These are phyloP conservation scores for Brassica incana DNA, from an alignment of 345 rosid species.

Conservation along the genomic window DNA sequence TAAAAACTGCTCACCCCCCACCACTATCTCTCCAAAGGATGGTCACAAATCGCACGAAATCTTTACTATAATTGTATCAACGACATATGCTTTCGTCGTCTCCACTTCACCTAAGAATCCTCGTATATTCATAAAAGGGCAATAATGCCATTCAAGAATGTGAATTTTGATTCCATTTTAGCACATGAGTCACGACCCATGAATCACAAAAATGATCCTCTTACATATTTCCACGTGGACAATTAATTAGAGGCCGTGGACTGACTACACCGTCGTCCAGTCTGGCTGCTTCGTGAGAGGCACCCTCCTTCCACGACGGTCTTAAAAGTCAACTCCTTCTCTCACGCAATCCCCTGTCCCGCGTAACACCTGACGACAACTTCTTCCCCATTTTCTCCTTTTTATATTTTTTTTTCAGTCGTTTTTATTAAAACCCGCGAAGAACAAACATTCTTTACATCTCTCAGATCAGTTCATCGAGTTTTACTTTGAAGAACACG, in stretches of 20 bases:
- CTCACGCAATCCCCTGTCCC: not conserved
- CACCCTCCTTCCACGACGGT: constrained; percentile 13
- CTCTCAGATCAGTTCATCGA: constrained; percentile 9
- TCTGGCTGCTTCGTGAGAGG: constrained; percentile 26
- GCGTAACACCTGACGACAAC: constrained; percentile 27
- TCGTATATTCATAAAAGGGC: not conserved
- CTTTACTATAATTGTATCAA: not conserved
- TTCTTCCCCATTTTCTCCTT: not conserved
- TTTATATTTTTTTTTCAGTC: not conserved
- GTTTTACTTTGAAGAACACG: not conserved
- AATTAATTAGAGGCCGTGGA: not conserved
- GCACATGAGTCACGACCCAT: not conserved
- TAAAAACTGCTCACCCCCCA: not conserved
- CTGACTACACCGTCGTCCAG: constrained; percentile 1
- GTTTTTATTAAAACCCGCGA: constrained; percentile 18
- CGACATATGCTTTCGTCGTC: constrained; percentile 7
- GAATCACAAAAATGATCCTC: not conserved
- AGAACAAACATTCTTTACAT: not conserved
- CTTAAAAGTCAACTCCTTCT: constrained; percentile 25
- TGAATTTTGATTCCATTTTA: not conserved
- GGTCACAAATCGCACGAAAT: constrained; percentile 4
- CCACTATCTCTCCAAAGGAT: not conserved
- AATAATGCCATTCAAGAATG: not conserved
- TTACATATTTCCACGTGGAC: not conserved
- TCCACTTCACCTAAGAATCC: constrained; percentile 20